Conservation (phyloP, 108 stramenopile genomes). For the Cyclostephanos tholiformis region DNA sequence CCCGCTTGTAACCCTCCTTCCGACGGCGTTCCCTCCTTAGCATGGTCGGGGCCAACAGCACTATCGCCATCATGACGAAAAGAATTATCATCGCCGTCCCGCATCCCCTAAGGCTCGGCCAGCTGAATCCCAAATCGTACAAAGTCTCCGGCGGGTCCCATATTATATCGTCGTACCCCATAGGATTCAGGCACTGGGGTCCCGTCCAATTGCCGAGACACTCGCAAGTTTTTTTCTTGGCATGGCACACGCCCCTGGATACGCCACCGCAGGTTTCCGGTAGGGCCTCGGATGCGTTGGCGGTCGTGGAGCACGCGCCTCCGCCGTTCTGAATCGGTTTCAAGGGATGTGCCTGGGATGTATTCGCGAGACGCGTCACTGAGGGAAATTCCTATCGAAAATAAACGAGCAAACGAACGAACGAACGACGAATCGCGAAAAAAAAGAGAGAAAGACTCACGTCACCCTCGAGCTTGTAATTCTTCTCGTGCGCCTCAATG, state of each 20-base stretch:
- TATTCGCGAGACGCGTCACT: background rate
- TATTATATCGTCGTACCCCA: conserved; percentile 64
- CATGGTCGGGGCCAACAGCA: conserved; percentile 25
- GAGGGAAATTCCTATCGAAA: no score
- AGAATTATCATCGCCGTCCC: conserved; percentile 8
- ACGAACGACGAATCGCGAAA: background rate
- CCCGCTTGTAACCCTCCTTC: conserved; percentile 13
- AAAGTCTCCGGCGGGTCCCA: conserved; percentile 77
- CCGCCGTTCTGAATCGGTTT: conserved; percentile 73
- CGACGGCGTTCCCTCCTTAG: conserved; percentile 20
- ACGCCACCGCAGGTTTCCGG: conserved; percentile 69
- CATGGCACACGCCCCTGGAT: conserved; percentile 60
- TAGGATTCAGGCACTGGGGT: conserved; percentile 75
- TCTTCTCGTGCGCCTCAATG: conserved; percentile 86
- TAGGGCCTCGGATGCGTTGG: conserved; percentile 18
- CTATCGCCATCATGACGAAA: background rate
- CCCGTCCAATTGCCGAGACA: conserved; percentile 83
- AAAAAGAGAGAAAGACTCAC: conserved; percentile 18
- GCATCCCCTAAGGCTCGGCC: conserved; percentile 24
- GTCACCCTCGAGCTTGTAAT: conserved; percentile 75
- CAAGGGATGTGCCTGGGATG: conserved; percentile 57
- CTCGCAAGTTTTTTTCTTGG: conserved; percentile 56
- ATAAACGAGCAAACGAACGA: no score
- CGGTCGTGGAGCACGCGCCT: conserved; percentile 60
- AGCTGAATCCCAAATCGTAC: conserved; percentile 72